Conservation (phyloP, 1,139 yeast species). For the Diutina sp. region DNA sequence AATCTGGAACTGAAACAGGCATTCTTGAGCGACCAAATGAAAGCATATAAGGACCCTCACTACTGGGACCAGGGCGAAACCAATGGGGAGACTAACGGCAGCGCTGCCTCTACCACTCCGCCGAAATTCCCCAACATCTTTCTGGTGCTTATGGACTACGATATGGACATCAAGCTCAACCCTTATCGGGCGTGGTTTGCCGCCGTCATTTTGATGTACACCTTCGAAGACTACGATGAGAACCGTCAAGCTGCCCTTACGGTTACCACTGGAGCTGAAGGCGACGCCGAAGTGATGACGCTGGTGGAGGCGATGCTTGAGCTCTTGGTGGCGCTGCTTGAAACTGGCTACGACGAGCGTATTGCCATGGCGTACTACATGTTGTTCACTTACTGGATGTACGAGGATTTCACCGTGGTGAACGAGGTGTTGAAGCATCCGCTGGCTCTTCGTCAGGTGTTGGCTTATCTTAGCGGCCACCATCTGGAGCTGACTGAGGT, state of each 20-base stretch:
- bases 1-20: constrained; percentile 49
- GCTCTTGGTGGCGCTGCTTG: constrained; percentile 53
- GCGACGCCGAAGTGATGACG: constrained; percentile 46
- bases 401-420: constrained; percentile 65
- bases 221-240: constrained; percentile 47
- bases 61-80: constrained; percentile 9
- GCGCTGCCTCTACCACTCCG: background rate
- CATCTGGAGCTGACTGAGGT: constrained; percentile 44
- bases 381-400: constrained; percentile 66
- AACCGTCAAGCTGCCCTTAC: constrained; percentile 37
- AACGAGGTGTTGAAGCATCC: constrained; percentile 64
- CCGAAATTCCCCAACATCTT: constrained; percentile 37
- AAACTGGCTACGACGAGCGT: constrained; percentile 50
- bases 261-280: constrained; percentile 51
- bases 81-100: background rate
- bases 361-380: constrained; percentile 70
- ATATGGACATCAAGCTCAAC: constrained; percentile 60
- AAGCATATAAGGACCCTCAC: constrained; percentile 22
- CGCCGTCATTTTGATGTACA: constrained; percentile 45
- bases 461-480: constrained; percentile 54
- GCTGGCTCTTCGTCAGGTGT: constrained; percentile 50
- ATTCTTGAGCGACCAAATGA: constrained; percentile 56
- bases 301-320: constrained; percentile 75
- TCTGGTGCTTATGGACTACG: constrained; percentile 62
- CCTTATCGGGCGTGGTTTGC: constrained; percentile 90